Conservation (phyloP, 768 basidiomycete species). For the Paxillus involutus region DNA sequence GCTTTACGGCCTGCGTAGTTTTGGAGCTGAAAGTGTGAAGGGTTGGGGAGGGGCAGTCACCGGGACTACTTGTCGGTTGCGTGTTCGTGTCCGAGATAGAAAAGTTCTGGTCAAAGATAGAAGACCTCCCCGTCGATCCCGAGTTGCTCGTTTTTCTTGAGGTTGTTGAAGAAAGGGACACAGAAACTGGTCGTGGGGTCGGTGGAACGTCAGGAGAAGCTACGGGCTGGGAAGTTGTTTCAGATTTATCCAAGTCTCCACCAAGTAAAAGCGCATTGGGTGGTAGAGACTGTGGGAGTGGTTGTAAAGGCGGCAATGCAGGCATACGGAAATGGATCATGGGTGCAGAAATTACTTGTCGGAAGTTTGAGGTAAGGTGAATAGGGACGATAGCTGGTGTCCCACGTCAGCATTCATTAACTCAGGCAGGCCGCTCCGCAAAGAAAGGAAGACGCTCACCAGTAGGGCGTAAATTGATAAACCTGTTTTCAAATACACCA, state of each 20-base stretch:
- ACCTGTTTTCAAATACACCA: slow-evolving; percentile 67
- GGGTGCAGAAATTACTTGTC: slow-evolving; percentile 61
- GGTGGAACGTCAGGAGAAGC: slow-evolving; percentile 11
- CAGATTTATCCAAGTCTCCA: slow-evolving; percentile 27
- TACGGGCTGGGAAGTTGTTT: slow-evolving; percentile 15
- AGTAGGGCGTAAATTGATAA: slow-evolving; percentile 70
- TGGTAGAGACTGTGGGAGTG: slow-evolving; percentile 34
- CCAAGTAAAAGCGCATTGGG: slow-evolving; percentile 21
- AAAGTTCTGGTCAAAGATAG: slow-evolving; percentile 28
- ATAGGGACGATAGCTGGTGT: slow-evolving; percentile 60
- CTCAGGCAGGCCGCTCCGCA: neutral
- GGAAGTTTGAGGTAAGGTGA: slow-evolving; percentile 71
- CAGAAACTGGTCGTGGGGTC: slow-evolving; percentile 40
- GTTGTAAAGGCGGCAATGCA: slow-evolving; percentile 61
- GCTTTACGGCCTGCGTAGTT: slow-evolving; percentile 10
- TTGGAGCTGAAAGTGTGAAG: slow-evolving; percentile 6
- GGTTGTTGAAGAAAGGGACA: slow-evolving; percentile 53
- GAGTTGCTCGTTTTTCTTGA: slow-evolving; percentile 35
- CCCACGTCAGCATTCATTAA: slow-evolving; percentile 7
- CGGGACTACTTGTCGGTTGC: slow-evolving; percentile 17
- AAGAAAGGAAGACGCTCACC: slow-evolving; percentile 38
- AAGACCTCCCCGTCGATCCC: slow-evolving; percentile 32
- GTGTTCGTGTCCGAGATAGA: slow-evolving; percentile 28
- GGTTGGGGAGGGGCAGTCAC: slow-evolving; percentile 21
- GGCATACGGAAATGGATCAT: slow-evolving; percentile 69